A percentile compares a stretch with the other conserved stretches of the same genome.
Evolutionary conservation across 257 asterid genomes (phyloP).

Genomic region (Scutellaria baicalensis): DNA sequence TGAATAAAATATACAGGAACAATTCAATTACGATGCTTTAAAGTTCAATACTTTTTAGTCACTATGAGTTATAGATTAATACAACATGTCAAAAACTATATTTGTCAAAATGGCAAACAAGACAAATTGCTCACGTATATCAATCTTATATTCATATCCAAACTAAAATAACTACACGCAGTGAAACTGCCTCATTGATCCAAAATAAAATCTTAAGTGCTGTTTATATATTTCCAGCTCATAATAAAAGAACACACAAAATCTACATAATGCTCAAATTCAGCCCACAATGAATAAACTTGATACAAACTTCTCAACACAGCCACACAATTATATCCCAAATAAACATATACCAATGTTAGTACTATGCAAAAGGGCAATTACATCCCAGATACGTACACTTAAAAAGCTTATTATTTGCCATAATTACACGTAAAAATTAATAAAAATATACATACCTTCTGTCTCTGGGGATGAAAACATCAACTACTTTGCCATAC

Average conservation of each 20-base stretch:
- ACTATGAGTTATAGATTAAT: neutral
- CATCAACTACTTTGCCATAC: conserved; percentile 83
- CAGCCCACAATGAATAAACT: neutral
- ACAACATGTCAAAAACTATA: neutral
- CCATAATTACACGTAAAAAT: neutral
- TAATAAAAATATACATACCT: conserved; percentile 29
- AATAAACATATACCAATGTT: too few relatives aligned
- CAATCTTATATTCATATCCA: neutral
- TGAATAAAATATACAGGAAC: neutral
- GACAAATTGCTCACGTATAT: neutral
- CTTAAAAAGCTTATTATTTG: neutral
- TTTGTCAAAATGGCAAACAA: neutral
- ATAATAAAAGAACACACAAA: neutral
- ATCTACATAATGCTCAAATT: too few relatives aligned
- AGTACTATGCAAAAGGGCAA: neutral
- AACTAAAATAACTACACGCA: neutral
- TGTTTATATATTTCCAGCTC: neutral
- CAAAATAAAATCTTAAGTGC: neutral
- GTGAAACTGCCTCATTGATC: neutral
- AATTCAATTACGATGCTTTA: neutral
- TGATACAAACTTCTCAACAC: neutral
- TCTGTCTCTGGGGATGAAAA: conserved; percentile 78
- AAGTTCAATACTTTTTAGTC: neutral
- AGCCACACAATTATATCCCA: neutral
- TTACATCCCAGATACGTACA: neutral